phyloP scores from a whole-genome alignment of 306 rosid genomes.

The Alnus glutinosa region DNA sequence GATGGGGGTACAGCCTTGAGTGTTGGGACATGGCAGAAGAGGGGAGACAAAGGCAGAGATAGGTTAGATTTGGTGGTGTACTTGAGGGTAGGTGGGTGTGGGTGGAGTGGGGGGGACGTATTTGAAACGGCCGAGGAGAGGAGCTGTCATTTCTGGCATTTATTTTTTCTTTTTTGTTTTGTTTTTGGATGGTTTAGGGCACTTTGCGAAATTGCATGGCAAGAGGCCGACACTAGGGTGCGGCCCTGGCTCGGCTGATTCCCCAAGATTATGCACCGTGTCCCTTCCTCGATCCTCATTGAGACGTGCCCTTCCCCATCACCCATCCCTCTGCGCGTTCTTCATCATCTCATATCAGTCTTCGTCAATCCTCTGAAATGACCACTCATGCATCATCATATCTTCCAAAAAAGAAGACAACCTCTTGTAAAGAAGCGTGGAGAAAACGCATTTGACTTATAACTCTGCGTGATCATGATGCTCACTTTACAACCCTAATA shows the following conservation, averaged over 20 bases:
- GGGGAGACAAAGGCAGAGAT: conserved; percentile 54
- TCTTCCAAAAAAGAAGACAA: background rate
- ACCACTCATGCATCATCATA: conserved; percentile 17
- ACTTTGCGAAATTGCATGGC: conserved; percentile 32
- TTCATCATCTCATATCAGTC: background rate
- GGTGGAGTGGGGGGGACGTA: conserved; percentile 19
- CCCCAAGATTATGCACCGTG: conserved; percentile 50
- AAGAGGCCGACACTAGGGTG: conserved; percentile 60
- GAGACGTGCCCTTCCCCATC: conserved; percentile 20
- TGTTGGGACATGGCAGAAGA: conserved; percentile 38
- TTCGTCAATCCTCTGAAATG: conserved; percentile 24
- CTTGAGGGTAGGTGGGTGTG: background rate
- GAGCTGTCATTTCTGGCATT: conserved; percentile 52
- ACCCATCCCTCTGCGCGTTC: conserved; percentile 26
- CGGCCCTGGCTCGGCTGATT: conserved; percentile 43
- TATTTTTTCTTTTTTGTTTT: conserved; percentile 20
- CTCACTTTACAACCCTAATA: too few relatives aligned
- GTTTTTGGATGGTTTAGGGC: conserved; percentile 6
- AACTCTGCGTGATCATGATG: background rate
- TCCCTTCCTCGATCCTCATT: conserved; percentile 23
- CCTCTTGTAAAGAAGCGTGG: too few relatives aligned
- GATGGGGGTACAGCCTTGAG: conserved; percentile 39
- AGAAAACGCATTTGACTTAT: too few relatives aligned
- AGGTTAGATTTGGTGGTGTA: conserved; percentile 27
- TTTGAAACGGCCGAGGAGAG: conserved; percentile 32